Base-by-base conservation (phyloP, 805 yeast species). In the Naumovozyma dairenensis region DNA sequence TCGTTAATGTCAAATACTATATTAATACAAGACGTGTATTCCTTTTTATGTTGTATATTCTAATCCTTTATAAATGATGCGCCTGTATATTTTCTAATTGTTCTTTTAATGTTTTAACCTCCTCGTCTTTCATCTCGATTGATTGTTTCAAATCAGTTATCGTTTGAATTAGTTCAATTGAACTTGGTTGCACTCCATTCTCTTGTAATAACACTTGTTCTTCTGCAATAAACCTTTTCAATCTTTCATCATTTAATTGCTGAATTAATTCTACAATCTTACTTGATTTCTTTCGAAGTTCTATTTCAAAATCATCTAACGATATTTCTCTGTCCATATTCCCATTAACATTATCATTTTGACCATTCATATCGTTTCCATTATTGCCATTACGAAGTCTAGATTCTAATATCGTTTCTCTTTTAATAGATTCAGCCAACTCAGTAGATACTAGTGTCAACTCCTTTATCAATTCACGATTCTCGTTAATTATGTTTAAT, bases 401-500 rank as follows among this genome's bases (percentile, higher is more conserved):
- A 31, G 61, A 60, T 46, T 78, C 86, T 29, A 81, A 50, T 14
- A 62, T 52, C n/a, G 80, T 62, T 51, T 82, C 93, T 26, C 92
- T 61, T 34, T 72, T 69, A 29, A 81, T 78, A 0, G 87, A 76
- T 16, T 72, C 72, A 0, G 86, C 87, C 32, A 82, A 62, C 47
- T 81, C 93, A 17, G 71, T 69, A 1, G 87, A 77, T 1, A 82
- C 77, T 16, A 80, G 48, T 38, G 77, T 79, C 26, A 82, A 56
- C 48, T 81, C 89, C 35, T 69, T 66, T 45, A 79, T 62, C 25
- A 81, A 54, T 17, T 67, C 70, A 32, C 66, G 66, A 40, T 75
- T 79, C 34, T 80, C 74, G 22, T 65, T 71, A 60, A 80, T 63
- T 6, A 80, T 60, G 1, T 77, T 75, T 34, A 77, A 51, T 44